These are phyloP conservation scores for Lyophyllum semitale DNA, from an alignment of 768 basidiomycete species.

Conservation along the genomic window DNA sequence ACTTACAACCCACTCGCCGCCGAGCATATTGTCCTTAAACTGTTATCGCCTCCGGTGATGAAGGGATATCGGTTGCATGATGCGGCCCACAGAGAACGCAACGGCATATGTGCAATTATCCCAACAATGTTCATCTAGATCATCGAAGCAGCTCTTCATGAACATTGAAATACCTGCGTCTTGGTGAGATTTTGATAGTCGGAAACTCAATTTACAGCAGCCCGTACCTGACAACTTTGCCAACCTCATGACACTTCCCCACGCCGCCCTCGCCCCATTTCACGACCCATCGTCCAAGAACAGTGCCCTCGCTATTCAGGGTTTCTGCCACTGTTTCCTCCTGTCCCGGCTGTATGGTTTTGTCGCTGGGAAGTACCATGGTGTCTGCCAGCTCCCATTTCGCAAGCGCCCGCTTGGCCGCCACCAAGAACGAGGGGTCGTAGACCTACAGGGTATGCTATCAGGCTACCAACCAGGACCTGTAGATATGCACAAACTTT, in stretches of 20 bases:
- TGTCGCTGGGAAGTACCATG: constrained; percentile 47
- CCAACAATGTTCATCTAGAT: not conserved
- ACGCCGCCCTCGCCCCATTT: constrained; percentile 68
- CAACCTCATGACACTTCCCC: constrained; percentile 64
- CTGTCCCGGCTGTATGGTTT: constrained; percentile 39
- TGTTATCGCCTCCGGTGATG: not conserved
- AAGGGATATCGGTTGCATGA: not conserved
- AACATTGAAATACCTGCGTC: constrained; percentile 45
- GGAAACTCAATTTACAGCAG: not conserved
- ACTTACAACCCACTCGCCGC: too few relatives aligned
- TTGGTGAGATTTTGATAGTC: not conserved
- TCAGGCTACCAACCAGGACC: not conserved
- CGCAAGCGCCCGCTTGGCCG: constrained; percentile 69
- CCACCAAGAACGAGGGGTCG: constrained; percentile 70
- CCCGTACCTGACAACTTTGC: constrained; percentile 61
- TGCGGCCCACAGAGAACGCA: too few relatives aligned
- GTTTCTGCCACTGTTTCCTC: constrained; percentile 87
- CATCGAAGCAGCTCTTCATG: constrained; percentile 43
- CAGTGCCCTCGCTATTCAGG: constrained; percentile 51
- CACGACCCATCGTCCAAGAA: constrained; percentile 79
- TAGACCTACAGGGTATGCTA: constrained; percentile 46
- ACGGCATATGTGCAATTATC: too few relatives aligned
- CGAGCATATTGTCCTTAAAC: too few relatives aligned
- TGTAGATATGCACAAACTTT: constrained; percentile 39
- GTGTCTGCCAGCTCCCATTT: constrained; percentile 75